Evolutionary conservation across 768 basidiomycete genomes (phyloP), one percentile per base, ranked within the genome.

Genomic region (Polyporus arcularius): DNA sequence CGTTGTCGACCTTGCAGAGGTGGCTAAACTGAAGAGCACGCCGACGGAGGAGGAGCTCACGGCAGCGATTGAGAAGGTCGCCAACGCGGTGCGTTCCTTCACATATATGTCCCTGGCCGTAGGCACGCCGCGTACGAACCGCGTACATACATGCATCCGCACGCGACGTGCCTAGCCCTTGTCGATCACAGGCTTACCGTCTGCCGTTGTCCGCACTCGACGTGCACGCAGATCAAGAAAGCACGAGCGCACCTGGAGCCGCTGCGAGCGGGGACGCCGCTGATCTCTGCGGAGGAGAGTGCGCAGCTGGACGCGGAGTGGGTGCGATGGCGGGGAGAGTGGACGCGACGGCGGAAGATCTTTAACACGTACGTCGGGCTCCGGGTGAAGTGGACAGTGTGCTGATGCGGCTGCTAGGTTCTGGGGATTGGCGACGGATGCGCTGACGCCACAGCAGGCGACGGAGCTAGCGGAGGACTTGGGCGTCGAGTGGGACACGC

Each of bases 301-400:
- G 82, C 80, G 15, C 75, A 79, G 60, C 76, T 95, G 54, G 87
- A 94, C 60, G 71, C 73, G 1, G 90, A 94, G 35, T 95, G 93
- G 89, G 74, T 67, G 6, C 85, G 82, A 68, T 96, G 93, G 93
- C 79, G 89, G 62, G 79, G 81, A 4, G 89, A 94, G 75, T 96
- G 94, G 94, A 72, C 84, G 38, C 79, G 82, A 26, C 80, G 94
- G 57, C 84, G 82, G 69, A 94, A 90, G 70, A 75, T 89, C 3
- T 96, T 93, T 74, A 82, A 78, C 59, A 82, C 78, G 92, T 92
- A 77, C 68, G 88, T 79, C 6, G 12, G 16, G 21, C 32, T 40
- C 18, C 40, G 2, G 26, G 14, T 43, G 42, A 31, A 8, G 31
- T 16, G 15, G 41, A 47, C 2, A n/a, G 14, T 1, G n/a, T n/a